Conservation (phyloP, 2,329 filamentous ascomycete species). For the Pseudogymnoascus sp. region DNA sequence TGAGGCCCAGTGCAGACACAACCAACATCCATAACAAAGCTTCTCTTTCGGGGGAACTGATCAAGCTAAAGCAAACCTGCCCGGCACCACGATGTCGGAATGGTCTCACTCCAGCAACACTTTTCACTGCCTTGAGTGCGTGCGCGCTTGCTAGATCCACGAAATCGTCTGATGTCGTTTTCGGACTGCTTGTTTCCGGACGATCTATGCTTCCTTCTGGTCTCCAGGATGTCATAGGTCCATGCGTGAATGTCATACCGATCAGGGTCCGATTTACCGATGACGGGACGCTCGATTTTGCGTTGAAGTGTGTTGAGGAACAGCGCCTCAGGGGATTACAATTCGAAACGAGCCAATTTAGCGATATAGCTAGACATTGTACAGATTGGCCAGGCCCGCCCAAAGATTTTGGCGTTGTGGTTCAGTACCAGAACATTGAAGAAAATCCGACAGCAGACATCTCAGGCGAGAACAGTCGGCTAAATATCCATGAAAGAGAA, state of each 20-base stretch:
- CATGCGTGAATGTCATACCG: slow-evolving; percentile 39
- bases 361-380: slow-evolving; percentile 31
- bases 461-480: no score
- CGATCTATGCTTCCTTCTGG: slow-evolving; percentile 33
- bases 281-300: slow-evolving; percentile 27
- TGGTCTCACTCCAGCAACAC: slow-evolving; percentile 35
- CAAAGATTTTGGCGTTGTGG: slow-evolving; percentile 28
- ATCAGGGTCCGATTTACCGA: slow-evolving; percentile 34
- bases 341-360: slow-evolving; percentile 28
- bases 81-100: slow-evolving; percentile 24
- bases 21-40: no score
- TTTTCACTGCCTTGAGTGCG: slow-evolving; percentile 38
- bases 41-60: slow-evolving; percentile 17
- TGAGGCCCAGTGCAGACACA: no score
- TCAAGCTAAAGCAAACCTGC: slow-evolving; percentile 27
- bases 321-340: slow-evolving; percentile 22
- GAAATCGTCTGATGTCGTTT: slow-evolving; percentile 32
- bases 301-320: slow-evolving; percentile 28
- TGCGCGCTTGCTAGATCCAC: slow-evolving; percentile 33
- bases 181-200: slow-evolving; percentile 37
- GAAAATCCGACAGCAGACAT: slow-evolving; percentile 17
- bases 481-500: no score
- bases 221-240: slow-evolving; percentile 36
- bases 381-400: slow-evolving; percentile 29
- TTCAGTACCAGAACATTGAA: slow-evolving; percentile 34